These are phyloP conservation scores for Stachybotrys chlorohalonatus DNA, from an alignment of 2,329 filamentous ascomycete genomes.

Conservation along the genomic window DNA sequence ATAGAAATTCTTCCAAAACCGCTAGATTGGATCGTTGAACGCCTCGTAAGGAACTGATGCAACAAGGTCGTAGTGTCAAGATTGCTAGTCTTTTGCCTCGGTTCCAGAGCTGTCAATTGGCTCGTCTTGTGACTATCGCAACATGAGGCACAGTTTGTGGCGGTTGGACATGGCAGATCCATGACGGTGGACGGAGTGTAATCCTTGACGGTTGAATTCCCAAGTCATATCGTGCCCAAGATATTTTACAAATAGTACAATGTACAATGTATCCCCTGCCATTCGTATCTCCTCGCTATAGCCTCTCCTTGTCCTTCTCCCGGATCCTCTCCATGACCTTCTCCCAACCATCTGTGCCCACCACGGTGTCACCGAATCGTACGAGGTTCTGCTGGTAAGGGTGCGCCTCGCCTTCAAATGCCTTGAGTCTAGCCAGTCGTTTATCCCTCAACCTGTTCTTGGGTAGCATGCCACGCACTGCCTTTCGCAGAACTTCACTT, in stretches of 20 bases:
- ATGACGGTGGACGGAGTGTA: too few relatives aligned
- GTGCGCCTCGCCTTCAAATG: constrained; percentile 86
- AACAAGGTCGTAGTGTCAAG: too few relatives aligned
- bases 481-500: constrained; percentile 80
- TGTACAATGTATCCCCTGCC: not conserved
- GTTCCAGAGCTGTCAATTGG: too few relatives aligned
- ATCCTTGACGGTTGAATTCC: not conserved
- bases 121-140: too few relatives aligned
- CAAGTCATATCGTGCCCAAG: constrained; percentile 15
- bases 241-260: constrained; percentile 24
- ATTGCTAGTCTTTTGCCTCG: too few relatives aligned
- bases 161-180: not conserved
- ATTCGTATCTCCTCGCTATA: constrained; percentile 23
- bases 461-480: constrained; percentile 93
- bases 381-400: constrained; percentile 87
- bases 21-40: too few relatives aligned
- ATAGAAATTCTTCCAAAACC: too few relatives aligned
- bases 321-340: constrained; percentile 40
- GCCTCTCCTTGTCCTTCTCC: constrained; percentile 36
- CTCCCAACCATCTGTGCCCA: constrained; percentile 46
- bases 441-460: constrained; percentile 91
- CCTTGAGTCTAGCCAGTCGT: constrained; percentile 81
- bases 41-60: too few relatives aligned
- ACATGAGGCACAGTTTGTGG: not conserved
- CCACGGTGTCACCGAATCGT: constrained; percentile 53